Evolutionary conservation across 1,284 basidiomycete species (phyloP).

Genomic region (Cerioporus squamosus): DNA sequence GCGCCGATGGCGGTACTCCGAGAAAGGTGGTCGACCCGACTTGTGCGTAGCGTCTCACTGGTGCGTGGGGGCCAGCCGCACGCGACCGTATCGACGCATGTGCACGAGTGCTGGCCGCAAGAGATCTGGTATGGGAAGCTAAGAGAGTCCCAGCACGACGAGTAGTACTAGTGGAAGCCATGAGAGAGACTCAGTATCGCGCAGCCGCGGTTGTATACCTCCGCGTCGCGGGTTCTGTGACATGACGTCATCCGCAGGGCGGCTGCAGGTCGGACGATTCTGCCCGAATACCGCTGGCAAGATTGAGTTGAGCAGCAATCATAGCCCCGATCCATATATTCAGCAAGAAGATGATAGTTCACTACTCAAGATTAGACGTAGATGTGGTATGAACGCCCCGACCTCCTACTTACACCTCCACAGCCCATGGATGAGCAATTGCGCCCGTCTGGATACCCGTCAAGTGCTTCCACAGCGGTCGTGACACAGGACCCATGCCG

Average conservation of each 20-base stretch:
- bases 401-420: slow-evolving; percentile 43
- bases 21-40: slow-evolving; percentile 33
- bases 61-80: no score
- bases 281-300: background rate
- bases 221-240: no score
- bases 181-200: no score
- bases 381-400: background rate
- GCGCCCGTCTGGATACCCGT: slow-evolving; percentile 90
- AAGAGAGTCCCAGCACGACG: no score
- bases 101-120: background rate
- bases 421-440: slow-evolving; percentile 86
- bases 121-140: background rate
- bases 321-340: no score
- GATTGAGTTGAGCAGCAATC: no score
- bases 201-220: background rate
- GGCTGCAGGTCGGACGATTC: background rate
- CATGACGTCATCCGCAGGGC: background rate
- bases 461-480: slow-evolving; percentile 83
- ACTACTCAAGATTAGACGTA: no score
- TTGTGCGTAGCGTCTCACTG: slow-evolving; percentile 28
- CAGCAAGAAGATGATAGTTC: no score
- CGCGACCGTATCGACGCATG: background rate
- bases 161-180: no score
- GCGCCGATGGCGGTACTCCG: slow-evolving; percentile 29
- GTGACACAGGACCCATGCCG: slow-evolving; percentile 88